These are phyloP conservation scores for Heteromeles arbutifolia DNA, from an alignment of 306 rosid species.

Conservation along the genomic window DNA sequence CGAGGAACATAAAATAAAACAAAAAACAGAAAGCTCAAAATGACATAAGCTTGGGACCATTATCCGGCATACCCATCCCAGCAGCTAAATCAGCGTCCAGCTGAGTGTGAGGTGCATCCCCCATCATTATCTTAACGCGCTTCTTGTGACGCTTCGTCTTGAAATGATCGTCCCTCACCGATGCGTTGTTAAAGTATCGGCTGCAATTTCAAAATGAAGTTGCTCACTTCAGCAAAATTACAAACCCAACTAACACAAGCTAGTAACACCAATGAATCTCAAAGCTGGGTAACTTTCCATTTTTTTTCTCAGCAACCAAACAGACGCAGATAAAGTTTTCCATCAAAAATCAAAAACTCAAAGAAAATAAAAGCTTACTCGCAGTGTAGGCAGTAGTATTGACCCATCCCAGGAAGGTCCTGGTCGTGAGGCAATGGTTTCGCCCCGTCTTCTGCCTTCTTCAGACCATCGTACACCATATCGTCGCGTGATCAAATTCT, in stretches of 20 bases:
- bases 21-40: not conserved
- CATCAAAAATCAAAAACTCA: too few relatives aligned
- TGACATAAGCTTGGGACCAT: conserved; percentile 88
- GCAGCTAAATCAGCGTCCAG: conserved; percentile 89
- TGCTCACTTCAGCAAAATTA: too few relatives aligned
- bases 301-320: not conserved
- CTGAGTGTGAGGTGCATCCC: conserved; percentile 86
- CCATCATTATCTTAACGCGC: conserved; percentile 58
- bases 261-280: not conserved
- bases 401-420: conserved; percentile 97
- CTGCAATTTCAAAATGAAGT: conserved; percentile 30
- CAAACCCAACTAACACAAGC: too few relatives aligned
- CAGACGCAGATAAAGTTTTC: not conserved
- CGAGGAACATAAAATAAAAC: not conserved
- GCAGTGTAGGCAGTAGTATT: conserved; percentile 78
- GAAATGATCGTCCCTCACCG: conserved; percentile 88
- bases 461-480: conserved; percentile 61
- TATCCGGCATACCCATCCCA: conserved; percentile 98
- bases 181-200: conserved; percentile 70
- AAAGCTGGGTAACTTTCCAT: not conserved
- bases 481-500: conserved; percentile 54
- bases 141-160: conserved; percentile 86
- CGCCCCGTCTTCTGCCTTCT: conserved; percentile 44
- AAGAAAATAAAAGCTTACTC: conserved; percentile 40
- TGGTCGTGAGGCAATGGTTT: conserved; percentile 61